These are phyloP conservation scores for Colletotrichum sidae DNA, from an alignment of 2,329 filamentous ascomycete genomes.

Conservation along the genomic window DNA sequence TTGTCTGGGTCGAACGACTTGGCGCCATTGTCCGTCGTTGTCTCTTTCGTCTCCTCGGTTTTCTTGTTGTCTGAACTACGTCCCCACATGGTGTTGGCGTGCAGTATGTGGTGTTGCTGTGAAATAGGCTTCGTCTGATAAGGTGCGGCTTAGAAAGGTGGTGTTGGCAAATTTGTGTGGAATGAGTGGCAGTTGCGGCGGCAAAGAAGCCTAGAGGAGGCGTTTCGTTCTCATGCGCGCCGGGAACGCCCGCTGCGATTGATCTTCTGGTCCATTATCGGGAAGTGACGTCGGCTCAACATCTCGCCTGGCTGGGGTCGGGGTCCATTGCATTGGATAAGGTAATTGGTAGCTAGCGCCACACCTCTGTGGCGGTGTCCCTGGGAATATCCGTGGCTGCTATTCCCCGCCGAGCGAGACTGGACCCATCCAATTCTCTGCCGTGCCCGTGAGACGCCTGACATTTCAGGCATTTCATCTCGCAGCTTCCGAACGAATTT, in stretches of 20 bases:
- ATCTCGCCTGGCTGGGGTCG: slow-evolving; percentile 15
- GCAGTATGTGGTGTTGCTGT: not conserved
- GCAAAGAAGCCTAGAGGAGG: slow-evolving; percentile 12
- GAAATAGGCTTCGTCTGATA: slow-evolving; percentile 34
- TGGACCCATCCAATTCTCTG: not conserved
- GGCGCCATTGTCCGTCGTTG: slow-evolving; percentile 41
- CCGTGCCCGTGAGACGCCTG: slow-evolving; percentile 8
- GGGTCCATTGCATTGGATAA: not conserved
- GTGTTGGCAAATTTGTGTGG: slow-evolving; percentile 22
- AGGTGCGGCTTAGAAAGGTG: not conserved
- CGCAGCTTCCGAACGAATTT: slow-evolving; percentile 39
- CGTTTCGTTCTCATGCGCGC: slow-evolving; percentile 2
- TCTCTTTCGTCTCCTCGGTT: slow-evolving; percentile 42
- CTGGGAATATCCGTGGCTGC: slow-evolving; percentile 13
- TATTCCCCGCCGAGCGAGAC: slow-evolving; percentile 14
- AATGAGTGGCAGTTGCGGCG: slow-evolving; percentile 18
- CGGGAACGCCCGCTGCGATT: slow-evolving; percentile 35
- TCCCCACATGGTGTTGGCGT: slow-evolving; percentile 50
- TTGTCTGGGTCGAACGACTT: slow-evolving; percentile 56
- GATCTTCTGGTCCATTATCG: slow-evolving; percentile 24
- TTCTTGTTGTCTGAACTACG: slow-evolving; percentile 49
- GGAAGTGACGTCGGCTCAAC: slow-evolving; percentile 30
- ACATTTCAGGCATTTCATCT: slow-evolving; percentile 19
- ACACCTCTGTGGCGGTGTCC: slow-evolving; percentile 10
- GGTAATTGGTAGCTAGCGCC: slow-evolving; percentile 18